Evolutionary conservation across 306 rosid species (phyloP).

Genomic region (Begonia fuchsioides): DNA sequence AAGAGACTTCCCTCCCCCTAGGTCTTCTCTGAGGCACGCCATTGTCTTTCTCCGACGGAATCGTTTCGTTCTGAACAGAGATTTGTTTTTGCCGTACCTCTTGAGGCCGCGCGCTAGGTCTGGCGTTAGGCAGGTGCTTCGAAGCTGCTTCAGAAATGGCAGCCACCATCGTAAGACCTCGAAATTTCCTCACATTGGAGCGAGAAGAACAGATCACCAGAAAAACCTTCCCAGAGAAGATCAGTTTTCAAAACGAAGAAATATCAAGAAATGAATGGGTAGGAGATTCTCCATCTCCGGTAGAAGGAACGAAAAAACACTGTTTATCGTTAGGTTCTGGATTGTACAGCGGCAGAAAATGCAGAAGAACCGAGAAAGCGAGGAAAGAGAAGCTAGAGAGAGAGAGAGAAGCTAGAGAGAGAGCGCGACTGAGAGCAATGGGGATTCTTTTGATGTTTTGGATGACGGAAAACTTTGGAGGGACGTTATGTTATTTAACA

Average conservation of each 20-base stretch:
- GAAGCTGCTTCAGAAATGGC: conserved; percentile 71
- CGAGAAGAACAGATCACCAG: conserved; percentile 5
- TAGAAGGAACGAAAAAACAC: conserved; percentile 19
- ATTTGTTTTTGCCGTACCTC: conserved; percentile 8
- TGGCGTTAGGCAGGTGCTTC: conserved; percentile 21
- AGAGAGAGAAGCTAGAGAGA: conserved; percentile 7
- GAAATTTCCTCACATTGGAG: conserved; percentile 39
- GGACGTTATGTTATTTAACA: conserved; percentile 16
- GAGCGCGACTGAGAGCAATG: conserved; percentile 11
- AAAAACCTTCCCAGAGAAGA: conserved; percentile 11
- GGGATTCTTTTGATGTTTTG: conserved; percentile 15
- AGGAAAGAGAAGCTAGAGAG: conserved; percentile 9
- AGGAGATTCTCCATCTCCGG: conserved; percentile 25
- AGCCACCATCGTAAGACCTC: conserved; percentile 64
- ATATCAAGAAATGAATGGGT: conserved; percentile 20
- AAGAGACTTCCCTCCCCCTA: conserved; percentile 73
- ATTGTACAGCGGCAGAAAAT: conserved; percentile 3
- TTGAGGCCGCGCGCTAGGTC: conserved; percentile 13
- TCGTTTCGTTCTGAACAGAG: conserved; percentile 18
- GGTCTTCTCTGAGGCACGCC: conserved; percentile 40
- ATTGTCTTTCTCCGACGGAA: conserved; percentile 57
- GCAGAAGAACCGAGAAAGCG: conserved; percentile 3
- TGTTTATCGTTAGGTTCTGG: conserved; percentile 2
- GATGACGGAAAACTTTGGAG: conserved; percentile 47
- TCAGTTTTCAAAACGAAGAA: conserved; percentile 11